These are phyloP conservation scores for Yamagishiella unicocca DNA, from an alignment of 139 green algal genomes.

Conservation along the genomic window DNA sequence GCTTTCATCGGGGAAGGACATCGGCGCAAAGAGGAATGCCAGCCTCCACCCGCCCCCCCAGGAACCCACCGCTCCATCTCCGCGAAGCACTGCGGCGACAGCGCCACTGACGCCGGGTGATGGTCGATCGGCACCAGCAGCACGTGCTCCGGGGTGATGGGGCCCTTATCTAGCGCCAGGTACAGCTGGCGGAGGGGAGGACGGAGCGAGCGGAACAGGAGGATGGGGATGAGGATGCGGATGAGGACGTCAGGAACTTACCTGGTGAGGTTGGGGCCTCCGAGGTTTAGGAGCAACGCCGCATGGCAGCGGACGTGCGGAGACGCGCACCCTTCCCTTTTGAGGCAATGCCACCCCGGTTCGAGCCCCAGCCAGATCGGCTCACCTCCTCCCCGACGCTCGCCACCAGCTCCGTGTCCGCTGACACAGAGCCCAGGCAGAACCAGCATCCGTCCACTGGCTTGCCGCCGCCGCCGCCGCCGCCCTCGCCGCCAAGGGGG, in stretches of 20 bases:
- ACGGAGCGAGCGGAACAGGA: too few relatives aligned
- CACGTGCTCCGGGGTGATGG: slow-evolving; percentile 83
- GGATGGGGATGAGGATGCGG: neutral
- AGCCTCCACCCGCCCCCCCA: slow-evolving; percentile 22
- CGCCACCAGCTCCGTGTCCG: slow-evolving; percentile 65
- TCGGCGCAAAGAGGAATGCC: too few relatives aligned
- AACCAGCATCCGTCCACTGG: slow-evolving; percentile 90
- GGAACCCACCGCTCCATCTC: slow-evolving; percentile 68
- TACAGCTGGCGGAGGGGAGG: slow-evolving; percentile 14
- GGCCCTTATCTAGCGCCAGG: slow-evolving; percentile 75
- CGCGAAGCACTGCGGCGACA: slow-evolving; percentile 60
- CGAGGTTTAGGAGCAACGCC: too few relatives aligned
- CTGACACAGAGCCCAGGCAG: slow-evolving; percentile 74
- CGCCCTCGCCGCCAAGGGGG: neutral
- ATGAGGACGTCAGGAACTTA: neutral
- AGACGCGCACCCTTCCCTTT: too few relatives aligned
- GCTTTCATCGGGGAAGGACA: too few relatives aligned
- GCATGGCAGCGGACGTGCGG: too few relatives aligned
- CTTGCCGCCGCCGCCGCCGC: slow-evolving; percentile 49
- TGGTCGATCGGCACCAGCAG: slow-evolving; percentile 95
- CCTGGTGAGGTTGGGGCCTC: too few relatives aligned
- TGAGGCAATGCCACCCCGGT: too few relatives aligned
- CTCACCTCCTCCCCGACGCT: slow-evolving; percentile 79
- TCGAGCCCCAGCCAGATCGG: neutral
- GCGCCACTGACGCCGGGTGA: slow-evolving; percentile 68